Evolutionary conservation across 495 filamentous ascomycete genomes (phyloP).

Genomic region (Aspergillus carlsbadensis): DNA sequence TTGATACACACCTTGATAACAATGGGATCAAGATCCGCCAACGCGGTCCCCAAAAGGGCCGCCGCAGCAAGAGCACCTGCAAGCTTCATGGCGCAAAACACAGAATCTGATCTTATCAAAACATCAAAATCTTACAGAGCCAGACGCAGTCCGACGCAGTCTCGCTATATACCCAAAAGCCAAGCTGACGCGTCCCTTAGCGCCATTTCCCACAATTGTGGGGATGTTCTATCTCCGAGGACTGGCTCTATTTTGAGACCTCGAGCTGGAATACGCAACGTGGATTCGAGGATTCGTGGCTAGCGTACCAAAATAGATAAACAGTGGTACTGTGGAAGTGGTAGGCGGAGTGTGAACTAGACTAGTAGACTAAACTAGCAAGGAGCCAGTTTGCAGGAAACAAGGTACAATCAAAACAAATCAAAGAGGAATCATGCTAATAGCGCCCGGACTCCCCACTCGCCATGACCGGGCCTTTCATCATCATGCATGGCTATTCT

Average conservation of each 20-base stretch:
- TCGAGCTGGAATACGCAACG: background rate
- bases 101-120: no score
- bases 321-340: no score
- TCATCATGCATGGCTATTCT: background rate
- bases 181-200: conserved; percentile 8
- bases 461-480: no score
- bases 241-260: conserved; percentile 11
- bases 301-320: conserved; percentile 1
- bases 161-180: conserved; percentile 6
- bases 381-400: no score
- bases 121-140: background rate
- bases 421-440: background rate
- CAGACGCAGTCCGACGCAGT: no score
- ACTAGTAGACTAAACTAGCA: background rate
- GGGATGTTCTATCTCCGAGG: conserved; percentile 4
- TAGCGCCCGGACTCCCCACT: no score
- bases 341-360: no score
- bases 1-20: conserved; percentile 57
- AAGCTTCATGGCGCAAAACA: conserved; percentile 37
- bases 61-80: conserved; percentile 46
- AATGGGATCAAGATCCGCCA: conserved; percentile 64
- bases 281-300: background rate
- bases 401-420: background rate
- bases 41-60: conserved; percentile 51
- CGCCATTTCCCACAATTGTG: background rate